phyloP scores from a whole-genome alignment of 1,284 basidiomycete species.

The Tilletia indica region DNA sequence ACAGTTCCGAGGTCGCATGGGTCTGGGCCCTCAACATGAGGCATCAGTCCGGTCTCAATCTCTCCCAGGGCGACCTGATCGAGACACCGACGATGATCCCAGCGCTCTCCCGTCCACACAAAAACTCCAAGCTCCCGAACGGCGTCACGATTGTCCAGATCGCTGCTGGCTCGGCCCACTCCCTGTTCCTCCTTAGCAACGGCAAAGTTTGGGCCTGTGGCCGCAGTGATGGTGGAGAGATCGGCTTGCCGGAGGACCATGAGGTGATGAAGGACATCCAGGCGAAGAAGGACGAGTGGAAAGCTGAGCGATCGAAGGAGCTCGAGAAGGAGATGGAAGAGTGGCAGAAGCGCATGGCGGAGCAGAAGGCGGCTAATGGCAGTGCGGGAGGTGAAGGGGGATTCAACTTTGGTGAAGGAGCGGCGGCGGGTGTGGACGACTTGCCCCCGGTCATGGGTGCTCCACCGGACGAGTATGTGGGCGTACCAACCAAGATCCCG shows the following conservation, averaged over 20 bases:
- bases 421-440: conserved; percentile 23
- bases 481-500: conserved; percentile 44
- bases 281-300: conserved; percentile 53
- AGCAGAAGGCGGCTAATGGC: conserved; percentile 47
- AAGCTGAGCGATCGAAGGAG: conserved; percentile 23
- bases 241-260: conserved; percentile 70
- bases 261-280: conserved; percentile 60
- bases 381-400: conserved; percentile 41
- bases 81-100: conserved; percentile 70
- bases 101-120: conserved; percentile 64
- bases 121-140: conserved; percentile 64
- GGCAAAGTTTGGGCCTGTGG: conserved; percentile 83
- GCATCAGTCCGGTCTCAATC: conserved; percentile 66
- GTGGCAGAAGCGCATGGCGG: conserved; percentile 30
- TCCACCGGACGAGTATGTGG: conserved; percentile 35
- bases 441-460: conserved; percentile 25
- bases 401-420: conserved; percentile 6
- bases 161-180: conserved; percentile 77
- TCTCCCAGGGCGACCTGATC: conserved; percentile 61
- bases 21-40: conserved; percentile 87
- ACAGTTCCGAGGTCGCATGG: conserved; percentile 76
- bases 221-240: conserved; percentile 72
- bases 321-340: conserved; percentile 23
- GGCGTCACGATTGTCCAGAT: conserved; percentile 59
- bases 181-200: conserved; percentile 77